phyloP scores from a whole-genome alignment of 2,329 filamentous ascomycete species.

The Colletotrichum sp. region DNA sequence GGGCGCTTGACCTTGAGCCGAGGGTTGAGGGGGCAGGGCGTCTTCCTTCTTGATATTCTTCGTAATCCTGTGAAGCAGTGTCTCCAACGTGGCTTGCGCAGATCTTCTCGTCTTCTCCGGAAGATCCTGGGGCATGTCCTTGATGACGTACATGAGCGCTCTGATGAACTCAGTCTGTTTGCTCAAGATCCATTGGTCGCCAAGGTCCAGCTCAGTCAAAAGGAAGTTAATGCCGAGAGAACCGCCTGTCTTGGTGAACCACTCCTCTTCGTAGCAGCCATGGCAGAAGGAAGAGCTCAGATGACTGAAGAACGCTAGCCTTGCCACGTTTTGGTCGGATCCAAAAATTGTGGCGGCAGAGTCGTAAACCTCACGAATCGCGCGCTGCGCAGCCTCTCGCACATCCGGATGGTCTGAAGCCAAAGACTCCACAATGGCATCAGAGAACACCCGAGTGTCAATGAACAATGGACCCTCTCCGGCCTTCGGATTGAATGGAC shows the following conservation, averaged over 20 bases:
- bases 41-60: conserved; percentile 84
- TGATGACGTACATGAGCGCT: conserved; percentile 95
- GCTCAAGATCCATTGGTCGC: conserved; percentile 80
- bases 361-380: conserved; percentile 79
- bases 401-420: conserved; percentile 84
- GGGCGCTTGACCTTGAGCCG: conserved; percentile 42
- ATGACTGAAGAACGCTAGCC: conserved; percentile 83
- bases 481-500: conserved; percentile 81
- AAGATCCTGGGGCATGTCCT: conserved; percentile 94
- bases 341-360: conserved; percentile 82
- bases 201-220: conserved; percentile 83
- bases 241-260: conserved; percentile 97
- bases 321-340: conserved; percentile 71
- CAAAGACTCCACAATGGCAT: conserved; percentile 88
- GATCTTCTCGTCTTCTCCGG: conserved; percentile 86
- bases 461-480: conserved; percentile 89
- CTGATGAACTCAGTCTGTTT: conserved; percentile 88
- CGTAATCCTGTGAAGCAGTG: conserved; percentile 79
- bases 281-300: conserved; percentile 88
- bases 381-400: conserved; percentile 80
- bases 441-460: conserved; percentile 84
- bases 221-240: conserved; percentile 89
- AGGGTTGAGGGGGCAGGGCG: conserved; percentile 44
- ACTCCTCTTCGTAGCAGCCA: conserved; percentile 96
- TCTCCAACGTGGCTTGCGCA: conserved; percentile 82